A percentile compares a stretch with the other conserved stretches of the same genome.
Evolutionary conservation across 208 protist species (phyloP).

Genomic region (Trypanosoma boissoni): DNA sequence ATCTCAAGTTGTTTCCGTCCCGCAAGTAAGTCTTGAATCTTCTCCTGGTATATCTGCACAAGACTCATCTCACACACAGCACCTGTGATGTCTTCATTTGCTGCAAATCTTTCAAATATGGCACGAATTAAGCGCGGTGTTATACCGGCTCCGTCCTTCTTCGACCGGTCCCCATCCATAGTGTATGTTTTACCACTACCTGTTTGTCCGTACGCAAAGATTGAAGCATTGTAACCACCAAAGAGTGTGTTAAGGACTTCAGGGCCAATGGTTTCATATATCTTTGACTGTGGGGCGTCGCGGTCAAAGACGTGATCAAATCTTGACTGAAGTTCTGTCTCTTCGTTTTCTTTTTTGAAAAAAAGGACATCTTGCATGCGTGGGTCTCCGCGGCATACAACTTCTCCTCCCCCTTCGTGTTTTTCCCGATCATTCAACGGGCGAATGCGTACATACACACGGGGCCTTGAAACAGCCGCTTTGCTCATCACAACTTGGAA

Average conservation of each 20-base stretch:
- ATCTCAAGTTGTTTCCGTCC: slow-evolving; percentile 82
- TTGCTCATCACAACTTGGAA: slow-evolving; percentile 49
- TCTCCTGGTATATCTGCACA: slow-evolving; percentile 91
- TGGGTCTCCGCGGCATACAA: slow-evolving; percentile 53
- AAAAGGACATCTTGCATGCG: slow-evolving; percentile 76
- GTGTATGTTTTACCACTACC: slow-evolving; percentile 93
- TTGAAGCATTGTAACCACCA: slow-evolving; percentile 87
- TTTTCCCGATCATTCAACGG: slow-evolving; percentile 82
- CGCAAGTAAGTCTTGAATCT: slow-evolving; percentile 85
- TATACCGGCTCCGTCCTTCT: slow-evolving; percentile 43
- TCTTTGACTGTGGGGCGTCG: slow-evolving; percentile 30
- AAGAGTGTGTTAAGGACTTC: slow-evolving; percentile 78
- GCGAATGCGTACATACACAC: slow-evolving; percentile 88
- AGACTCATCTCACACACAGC: slow-evolving; percentile 70
- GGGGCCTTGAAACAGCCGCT: slow-evolving; percentile 66
- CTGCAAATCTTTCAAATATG: slow-evolving; percentile 66
- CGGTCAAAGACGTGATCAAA: slow-evolving; percentile 85
- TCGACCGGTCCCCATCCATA: slow-evolving; percentile 73
- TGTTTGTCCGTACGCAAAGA: slow-evolving; percentile 97
- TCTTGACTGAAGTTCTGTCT: slow-evolving; percentile 61
- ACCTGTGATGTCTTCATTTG: slow-evolving; percentile 68
- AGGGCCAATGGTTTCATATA: slow-evolving; percentile 67
- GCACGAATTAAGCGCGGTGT: slow-evolving; percentile 75
- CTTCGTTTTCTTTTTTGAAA: slow-evolving; percentile 65
- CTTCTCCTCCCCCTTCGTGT: slow-evolving; percentile 62